A percentile compares a stretch with the other conserved stretches of the same genome.
Evolutionary conservation across 768 basidiomycete genomes (phyloP).

Genomic region (Boletus rufocinnamomeus): DNA sequence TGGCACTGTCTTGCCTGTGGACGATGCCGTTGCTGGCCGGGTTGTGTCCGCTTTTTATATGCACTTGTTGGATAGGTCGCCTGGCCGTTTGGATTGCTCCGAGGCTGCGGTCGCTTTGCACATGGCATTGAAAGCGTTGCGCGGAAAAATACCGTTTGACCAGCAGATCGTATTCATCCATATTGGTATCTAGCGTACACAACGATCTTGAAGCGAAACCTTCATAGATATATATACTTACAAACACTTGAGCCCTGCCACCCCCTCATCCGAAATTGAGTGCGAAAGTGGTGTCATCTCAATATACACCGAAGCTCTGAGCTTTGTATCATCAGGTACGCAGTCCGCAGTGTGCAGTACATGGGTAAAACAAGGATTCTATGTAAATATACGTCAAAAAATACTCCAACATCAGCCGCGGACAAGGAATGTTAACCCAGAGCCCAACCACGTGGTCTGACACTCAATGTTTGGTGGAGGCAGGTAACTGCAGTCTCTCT

Average conservation of each 20-base stretch:
- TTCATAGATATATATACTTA: neutral
- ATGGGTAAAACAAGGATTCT: neutral
- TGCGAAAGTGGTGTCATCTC: neutral
- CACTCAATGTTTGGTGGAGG: too few relatives aligned
- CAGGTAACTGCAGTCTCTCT: too few relatives aligned
- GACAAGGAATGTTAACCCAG: neutral
- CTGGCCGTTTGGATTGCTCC: neutral
- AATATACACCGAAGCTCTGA: neutral
- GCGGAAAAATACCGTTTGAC: conserved; percentile 7
- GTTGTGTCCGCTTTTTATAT: conserved; percentile 12
- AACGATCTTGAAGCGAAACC: neutral
- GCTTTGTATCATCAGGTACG: neutral
- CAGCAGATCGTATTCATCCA: conserved; percentile 10
- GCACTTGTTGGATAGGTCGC: conserved; percentile 1
- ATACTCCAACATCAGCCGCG: neutral
- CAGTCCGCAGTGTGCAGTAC: neutral
- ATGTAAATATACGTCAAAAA: neutral
- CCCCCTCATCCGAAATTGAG: neutral
- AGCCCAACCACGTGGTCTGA: too few relatives aligned
- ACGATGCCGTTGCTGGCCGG: conserved; percentile 7
- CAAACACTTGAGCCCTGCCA: too few relatives aligned
- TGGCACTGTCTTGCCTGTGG: conserved; percentile 30
- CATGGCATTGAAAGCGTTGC: conserved; percentile 1
- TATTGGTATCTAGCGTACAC: neutral
- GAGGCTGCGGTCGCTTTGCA: conserved; percentile 5